Conservation (phyloP, 1,139 yeast species). For the Schizosaccharomyces versatilis region DNA sequence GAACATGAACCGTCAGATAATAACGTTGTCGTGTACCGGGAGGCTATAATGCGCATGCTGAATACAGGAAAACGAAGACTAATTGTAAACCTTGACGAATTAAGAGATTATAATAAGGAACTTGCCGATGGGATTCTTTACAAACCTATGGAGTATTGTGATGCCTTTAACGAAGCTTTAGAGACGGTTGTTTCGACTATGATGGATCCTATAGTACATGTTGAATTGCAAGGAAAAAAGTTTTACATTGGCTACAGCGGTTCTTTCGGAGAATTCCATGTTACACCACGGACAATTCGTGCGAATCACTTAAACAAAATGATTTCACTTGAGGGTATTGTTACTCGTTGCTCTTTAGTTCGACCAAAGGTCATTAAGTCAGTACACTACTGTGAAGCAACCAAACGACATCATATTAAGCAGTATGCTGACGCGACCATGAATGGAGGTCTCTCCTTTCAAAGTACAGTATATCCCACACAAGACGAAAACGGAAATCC, state of each 20-base stretch:
- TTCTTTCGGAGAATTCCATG: conserved; percentile 70
- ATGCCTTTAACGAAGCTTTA: conserved; percentile 75
- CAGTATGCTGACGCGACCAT: conserved; percentile 89
- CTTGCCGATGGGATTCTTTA: conserved; percentile 60
- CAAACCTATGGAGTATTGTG: conserved; percentile 65
- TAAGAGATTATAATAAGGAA: conserved; percentile 60
- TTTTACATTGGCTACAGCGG: conserved; percentile 73
- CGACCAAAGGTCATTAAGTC: conserved; percentile 82
- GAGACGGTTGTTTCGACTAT: conserved; percentile 49
- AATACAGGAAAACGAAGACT: conserved; percentile 44
- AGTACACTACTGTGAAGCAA: conserved; percentile 77
- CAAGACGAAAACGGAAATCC: conserved; percentile 83
- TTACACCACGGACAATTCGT: conserved; percentile 71
- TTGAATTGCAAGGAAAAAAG: conserved; percentile 38
- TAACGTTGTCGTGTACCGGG: conserved; percentile 36
- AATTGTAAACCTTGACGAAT: conserved; percentile 59
- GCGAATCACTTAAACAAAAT: conserved; percentile 57
- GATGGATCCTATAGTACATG: conserved; percentile 22
- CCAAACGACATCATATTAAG: conserved; percentile 68
- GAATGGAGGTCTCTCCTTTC: conserved; percentile 20
- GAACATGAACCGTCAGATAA: conserved; percentile 26
- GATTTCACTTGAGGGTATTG: conserved; percentile 85
- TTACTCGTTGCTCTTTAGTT: conserved; percentile 77
- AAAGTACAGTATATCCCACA: conserved; percentile 58
- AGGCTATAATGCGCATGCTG: conserved; percentile 50